Base-by-base conservation (phyloP, 352 stramenopile genomes). In the Globisporangium cederbergense region DNA sequence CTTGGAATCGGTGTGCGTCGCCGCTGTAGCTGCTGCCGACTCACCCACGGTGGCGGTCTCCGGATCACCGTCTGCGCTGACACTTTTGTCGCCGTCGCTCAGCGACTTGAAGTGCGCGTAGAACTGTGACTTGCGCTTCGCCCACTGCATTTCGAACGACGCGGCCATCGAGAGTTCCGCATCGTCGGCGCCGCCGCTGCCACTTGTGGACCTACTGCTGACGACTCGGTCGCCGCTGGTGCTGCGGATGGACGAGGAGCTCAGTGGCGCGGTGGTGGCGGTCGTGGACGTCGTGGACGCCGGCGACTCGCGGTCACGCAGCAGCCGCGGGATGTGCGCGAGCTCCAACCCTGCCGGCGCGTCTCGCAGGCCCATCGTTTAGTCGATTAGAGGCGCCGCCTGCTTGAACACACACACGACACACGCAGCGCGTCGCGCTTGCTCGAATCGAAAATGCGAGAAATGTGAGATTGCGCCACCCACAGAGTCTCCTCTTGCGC, bases 101-200 rank as follows among this genome's bases (percentile, higher is more conserved):
- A 50, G n/a, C 22, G 72, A 71, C 59, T 74, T 73, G 55, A 86
- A 86, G 53, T 83, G 77, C 58, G 77, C 63, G 46, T 82, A 45
- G 52, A 86, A 81, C 13, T 78, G 75, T 45, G 75, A 54, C 59
- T 86, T 86, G 50, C 77, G 75, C 49, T 73, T 60, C 30, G 65
- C 34, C 65, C 65, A 71, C 32, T 71, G 59, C 18, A 50, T 56
- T 65, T 81, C 70, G 25, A 86, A 54, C 62, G 77, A 70, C 49
- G 70, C 74, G 9, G 72, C 52, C 67, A 84, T 66, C 20, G 76
- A 69, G 6, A 67, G 45, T 34, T 81, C 50, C 4, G 50, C 70
- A 2, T 60, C n/a, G 7, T 60, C 53, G 0, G 9, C 10, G 13
- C 3, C 53, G 32, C 4, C 32, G 25, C 25, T 28, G 32, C 32